phyloP scores from a whole-genome alignment of 169 alveolate genomes.

The Perkinsus olseni region DNA sequence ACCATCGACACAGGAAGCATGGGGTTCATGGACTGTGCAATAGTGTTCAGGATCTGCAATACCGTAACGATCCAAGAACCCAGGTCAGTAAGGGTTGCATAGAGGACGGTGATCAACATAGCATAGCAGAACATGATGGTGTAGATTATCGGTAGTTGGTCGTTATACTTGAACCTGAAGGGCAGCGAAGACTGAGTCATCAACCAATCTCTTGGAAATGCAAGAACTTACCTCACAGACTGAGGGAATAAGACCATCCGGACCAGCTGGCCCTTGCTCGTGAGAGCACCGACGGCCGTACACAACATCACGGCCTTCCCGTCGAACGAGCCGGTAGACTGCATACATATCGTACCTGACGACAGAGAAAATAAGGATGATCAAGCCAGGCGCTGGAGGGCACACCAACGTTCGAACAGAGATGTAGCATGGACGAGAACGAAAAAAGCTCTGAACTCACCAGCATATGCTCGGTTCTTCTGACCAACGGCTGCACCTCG shows the following conservation, averaged over 20 bases:
- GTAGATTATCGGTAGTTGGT: not conserved
- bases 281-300: conserved; percentile 2
- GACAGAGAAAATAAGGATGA: not conserved
- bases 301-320: conserved; percentile 3
- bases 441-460: not conserved
- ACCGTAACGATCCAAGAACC: not conserved
- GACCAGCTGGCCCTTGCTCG: conserved; percentile 8
- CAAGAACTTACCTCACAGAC: not conserved
- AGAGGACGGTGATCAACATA: not conserved
- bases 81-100: not conserved
- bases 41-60: not conserved
- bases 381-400: too few relatives aligned
- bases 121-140: not conserved
- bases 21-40: not conserved
- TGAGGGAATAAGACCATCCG: conserved; percentile 1
- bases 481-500: not conserved
- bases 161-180: not conserved
- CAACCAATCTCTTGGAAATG: too few relatives aligned
- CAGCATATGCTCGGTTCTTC: conserved; percentile 1
- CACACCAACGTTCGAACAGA: too few relatives aligned
- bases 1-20: not conserved
- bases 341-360: conserved; percentile 5
- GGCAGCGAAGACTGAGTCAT: not conserved
- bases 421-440: too few relatives aligned
- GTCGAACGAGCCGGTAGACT: not conserved